Evolutionary conservation across 306 rosid species (phyloP).

Genomic region (Carpinus viminea): DNA sequence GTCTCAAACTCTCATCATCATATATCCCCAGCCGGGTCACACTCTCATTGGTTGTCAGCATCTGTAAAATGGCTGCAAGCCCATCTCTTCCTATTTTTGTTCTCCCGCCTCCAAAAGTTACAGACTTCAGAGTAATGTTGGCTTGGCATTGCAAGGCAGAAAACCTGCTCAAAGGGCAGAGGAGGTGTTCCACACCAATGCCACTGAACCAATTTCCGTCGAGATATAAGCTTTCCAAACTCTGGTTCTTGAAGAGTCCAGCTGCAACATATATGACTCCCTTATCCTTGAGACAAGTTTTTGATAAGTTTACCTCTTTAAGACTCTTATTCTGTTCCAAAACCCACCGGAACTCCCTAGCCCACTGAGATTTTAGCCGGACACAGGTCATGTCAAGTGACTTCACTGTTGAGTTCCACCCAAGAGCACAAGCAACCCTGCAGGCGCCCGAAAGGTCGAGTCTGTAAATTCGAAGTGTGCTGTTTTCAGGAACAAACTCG

Average conservation of each 20-base stretch:
- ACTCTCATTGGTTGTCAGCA: slow-evolving; percentile 69
- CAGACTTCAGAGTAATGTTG: slow-evolving; percentile 58
- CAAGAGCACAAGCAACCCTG: slow-evolving; percentile 77
- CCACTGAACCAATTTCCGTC: slow-evolving; percentile 76
- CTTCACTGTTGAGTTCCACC: slow-evolving; percentile 78
- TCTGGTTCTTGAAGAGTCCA: slow-evolving; percentile 78
- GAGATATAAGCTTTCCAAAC: slow-evolving; percentile 58
- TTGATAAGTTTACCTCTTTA: slow-evolving; percentile 68
- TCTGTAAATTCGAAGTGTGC: slow-evolving; percentile 66
- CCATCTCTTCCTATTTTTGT: slow-evolving; percentile 89
- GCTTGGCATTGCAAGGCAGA: slow-evolving; percentile 83
- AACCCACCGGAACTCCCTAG: slow-evolving; percentile 83
- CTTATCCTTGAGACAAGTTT: slow-evolving; percentile 76
- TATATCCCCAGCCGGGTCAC: slow-evolving; percentile 65
- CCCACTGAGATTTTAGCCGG: slow-evolving; percentile 76
- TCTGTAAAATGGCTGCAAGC: slow-evolving; percentile 60
- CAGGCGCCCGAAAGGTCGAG: slow-evolving; percentile 70
- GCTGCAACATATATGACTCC: slow-evolving; percentile 80
- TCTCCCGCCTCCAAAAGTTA: slow-evolving; percentile 80
- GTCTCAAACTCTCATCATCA: slow-evolving; percentile 72
- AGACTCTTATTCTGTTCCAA: slow-evolving; percentile 76
- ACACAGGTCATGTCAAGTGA: slow-evolving; percentile 83
- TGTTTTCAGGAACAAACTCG: slow-evolving; percentile 78
- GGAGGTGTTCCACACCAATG: slow-evolving; percentile 75
- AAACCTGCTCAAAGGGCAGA: slow-evolving; percentile 88